Conservation (phyloP, 257 asterid species). For the Nicotiana knightiana region DNA sequence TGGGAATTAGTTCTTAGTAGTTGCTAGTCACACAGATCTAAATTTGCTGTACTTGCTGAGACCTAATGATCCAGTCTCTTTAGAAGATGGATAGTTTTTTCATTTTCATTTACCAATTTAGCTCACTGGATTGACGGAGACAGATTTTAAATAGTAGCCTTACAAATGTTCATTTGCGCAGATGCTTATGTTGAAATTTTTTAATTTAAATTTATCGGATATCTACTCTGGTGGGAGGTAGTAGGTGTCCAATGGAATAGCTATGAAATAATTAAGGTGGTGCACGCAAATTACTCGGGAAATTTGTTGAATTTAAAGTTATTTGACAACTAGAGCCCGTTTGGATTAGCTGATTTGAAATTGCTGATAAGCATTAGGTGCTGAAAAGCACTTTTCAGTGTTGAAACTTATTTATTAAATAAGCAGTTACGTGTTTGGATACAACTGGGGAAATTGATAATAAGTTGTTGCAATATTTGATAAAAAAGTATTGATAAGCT, state of each 20-base stretch:
- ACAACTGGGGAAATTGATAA: too few species aligned
- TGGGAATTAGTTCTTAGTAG: neutral
- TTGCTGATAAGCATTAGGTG: too few species aligned
- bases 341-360: too few species aligned
- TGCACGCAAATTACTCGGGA: neutral
- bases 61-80: neutral
- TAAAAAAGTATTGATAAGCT: too few species aligned
- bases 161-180: neutral
- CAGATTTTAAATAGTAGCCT: neutral
- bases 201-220: neutral
- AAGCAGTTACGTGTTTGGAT: too few species aligned
- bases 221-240: neutral
- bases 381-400: too few species aligned
- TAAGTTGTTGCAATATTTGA: too few species aligned
- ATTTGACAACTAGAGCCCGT: too few species aligned
- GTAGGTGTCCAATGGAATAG: neutral
- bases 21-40: neutral
- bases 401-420: too few species aligned
- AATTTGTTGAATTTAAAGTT: too few species aligned
- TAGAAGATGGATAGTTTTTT: neutral
- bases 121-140: neutral
- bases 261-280: neutral
- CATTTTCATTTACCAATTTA: neutral
- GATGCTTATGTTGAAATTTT: neutral
- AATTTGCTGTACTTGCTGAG: neutral